Percentiles rank a stretch among this genome's conserved stretches.
Evolutionary conservation across 805 yeast species (phyloP).

Genomic region (Hanseniaspora taiwanica): DNA sequence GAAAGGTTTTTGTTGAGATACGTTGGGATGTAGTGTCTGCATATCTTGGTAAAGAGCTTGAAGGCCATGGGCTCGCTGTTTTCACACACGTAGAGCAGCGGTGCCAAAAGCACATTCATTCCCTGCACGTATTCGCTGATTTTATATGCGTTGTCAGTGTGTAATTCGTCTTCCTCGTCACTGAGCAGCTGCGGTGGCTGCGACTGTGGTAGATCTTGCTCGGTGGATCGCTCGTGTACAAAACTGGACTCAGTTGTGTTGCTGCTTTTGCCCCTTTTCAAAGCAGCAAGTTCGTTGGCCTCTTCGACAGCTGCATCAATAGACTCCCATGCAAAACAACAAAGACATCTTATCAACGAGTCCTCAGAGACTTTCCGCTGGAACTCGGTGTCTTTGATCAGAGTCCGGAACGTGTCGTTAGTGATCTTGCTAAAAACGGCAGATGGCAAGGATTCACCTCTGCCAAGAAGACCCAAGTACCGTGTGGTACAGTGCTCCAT

Average conservation of each 20-base stretch:
- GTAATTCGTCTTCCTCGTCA: neutral
- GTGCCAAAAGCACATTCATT: constrained; percentile 77
- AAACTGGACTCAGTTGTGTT: neutral
- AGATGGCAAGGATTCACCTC: constrained; percentile 37
- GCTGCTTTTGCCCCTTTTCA: neutral
- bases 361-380: constrained; percentile 56
- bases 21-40: constrained; percentile 56
- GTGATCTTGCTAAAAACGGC: constrained; percentile 46
- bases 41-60: constrained; percentile 48
- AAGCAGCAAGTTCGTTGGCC: neutral
- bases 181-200: too few species aligned
- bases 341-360: constrained; percentile 51
- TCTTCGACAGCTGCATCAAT: neutral
- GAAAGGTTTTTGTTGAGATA: constrained; percentile 64
- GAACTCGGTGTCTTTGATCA: constrained; percentile 60
- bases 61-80: constrained; percentile 67
- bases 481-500: constrained; percentile 38
- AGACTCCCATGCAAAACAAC: constrained; percentile 46
- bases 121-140: constrained; percentile 67
- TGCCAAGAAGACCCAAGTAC: constrained; percentile 39
- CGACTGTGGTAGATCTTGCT: too few species aligned
- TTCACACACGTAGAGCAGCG: constrained; percentile 57
- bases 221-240: neutral
- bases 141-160: constrained; percentile 2
- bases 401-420: constrained; percentile 77